A percentile compares a stretch with the other conserved stretches of the same genome.
Conservation (phyloP, 2,329 filamentous ascomycete species). For the Exophiala calicioides region DNA sequence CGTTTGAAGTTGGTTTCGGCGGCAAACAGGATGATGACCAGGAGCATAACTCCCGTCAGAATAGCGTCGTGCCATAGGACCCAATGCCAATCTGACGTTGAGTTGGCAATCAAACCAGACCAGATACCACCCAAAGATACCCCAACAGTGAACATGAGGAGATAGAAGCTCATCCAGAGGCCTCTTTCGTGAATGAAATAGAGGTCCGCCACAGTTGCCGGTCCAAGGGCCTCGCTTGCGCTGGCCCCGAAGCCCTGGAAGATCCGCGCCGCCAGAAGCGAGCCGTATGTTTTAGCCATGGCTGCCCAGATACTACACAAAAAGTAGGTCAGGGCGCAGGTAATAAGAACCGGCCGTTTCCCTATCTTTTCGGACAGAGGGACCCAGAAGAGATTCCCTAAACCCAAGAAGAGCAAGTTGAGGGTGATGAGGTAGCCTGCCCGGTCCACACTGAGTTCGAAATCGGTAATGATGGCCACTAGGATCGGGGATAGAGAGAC, state of each 20-base stretch:
- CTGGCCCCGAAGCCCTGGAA: constrained; percentile 64
- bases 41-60: constrained; percentile 6
- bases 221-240: constrained; percentile 53
- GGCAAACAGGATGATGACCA: constrained; percentile 1
- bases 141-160: constrained; percentile 48
- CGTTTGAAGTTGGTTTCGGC: constrained; percentile 18
- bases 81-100: constrained; percentile 13
- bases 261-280: constrained; percentile 63
- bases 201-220: constrained; percentile 63
- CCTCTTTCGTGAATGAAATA: constrained; percentile 66
- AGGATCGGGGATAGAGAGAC: constrained; percentile 12
- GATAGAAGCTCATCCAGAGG: constrained; percentile 54
- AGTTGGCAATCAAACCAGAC: constrained; percentile 8
- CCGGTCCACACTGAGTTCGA: constrained; percentile 6
- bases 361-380: constrained; percentile 57
- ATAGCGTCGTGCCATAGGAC: constrained; percentile 8
- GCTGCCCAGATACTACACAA: constrained; percentile 60
- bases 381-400: constrained; percentile 62
- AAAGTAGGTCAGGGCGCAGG: constrained; percentile 54
- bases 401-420: constrained; percentile 57
- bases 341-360: constrained; percentile 54
- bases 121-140: constrained; percentile 5
- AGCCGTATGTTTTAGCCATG: constrained; percentile 56
- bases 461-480: constrained; percentile 4
- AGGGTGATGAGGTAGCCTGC: constrained; percentile 41